Evolutionary conservation across 2,329 filamentous ascomycete species (phyloP), one percentile per base, ranked within the genome.

Genomic region (Chrysoporthe austroafricana): DNA sequence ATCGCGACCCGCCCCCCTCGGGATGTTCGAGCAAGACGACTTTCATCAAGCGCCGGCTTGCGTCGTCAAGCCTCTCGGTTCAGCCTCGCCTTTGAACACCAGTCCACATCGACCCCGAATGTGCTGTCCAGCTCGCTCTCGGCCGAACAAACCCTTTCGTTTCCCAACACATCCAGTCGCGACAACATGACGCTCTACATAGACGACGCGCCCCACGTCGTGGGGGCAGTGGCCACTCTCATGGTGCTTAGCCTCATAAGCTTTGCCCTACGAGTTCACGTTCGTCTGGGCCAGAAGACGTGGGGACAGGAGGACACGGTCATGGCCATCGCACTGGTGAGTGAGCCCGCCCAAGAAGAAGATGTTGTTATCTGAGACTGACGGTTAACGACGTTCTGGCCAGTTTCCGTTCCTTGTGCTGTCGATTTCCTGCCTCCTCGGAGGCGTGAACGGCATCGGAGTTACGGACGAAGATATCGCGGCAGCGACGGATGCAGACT

Each of bases 271-370:
- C 46, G 67, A 46, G 56, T 69, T 14, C 62, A 63, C 32, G 64
- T 69, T 36, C 67, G 67, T 14, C 16, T 54, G 21, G 58, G 65
- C 13, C 57, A 63, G 36, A 61, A 61, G 43, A 69, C 62, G 43
- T 69, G 67, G 67, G 67, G 64, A 52, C 14, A 52, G 32, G 67
- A 69, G 42, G 67, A 69, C 34, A 46, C 60, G 32, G 64, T 66
- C 42, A 69, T 69, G 67, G 57, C 67, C 4, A 34, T 67, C 18
- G 67, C 61, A 13, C 26, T 63, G 36, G 67, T 69, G 43, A 64
- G 64, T 61, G 14, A 4, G 32, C 54, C 32, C 43, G 8, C 18
- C 1, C 9, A 3, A 21, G 18, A 2, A 14, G 14, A 39, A n/a
- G 48, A 44, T 4, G 14, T 9, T 11, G 18, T 8, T 7, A n/a